phyloP scores from a whole-genome alignment of 169 alveolate species.

The Cyclospora cayetanensis region DNA sequence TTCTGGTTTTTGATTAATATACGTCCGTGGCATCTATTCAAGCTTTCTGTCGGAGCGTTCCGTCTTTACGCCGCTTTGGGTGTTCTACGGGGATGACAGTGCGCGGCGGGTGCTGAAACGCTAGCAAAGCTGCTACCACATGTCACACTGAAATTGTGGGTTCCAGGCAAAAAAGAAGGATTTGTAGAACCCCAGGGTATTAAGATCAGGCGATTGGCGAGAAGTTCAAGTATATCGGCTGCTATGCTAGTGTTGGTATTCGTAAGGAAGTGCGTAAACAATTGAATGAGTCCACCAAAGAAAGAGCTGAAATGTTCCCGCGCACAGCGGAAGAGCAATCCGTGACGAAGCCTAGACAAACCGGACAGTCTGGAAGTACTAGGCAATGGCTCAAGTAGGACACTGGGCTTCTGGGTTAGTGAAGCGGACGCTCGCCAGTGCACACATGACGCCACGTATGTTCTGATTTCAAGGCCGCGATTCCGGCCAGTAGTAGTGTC shows the following conservation, averaged over 20 bases:
- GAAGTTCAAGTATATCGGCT: not conserved
- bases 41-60: not conserved
- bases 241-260: not conserved
- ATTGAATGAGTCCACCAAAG: not conserved
- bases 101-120: not conserved
- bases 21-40: not conserved
- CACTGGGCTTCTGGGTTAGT: too few relatives aligned
- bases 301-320: too few relatives aligned
- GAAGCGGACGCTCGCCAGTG: too few relatives aligned
- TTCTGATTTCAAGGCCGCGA: too few relatives aligned
- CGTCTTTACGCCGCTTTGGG: not conserved
- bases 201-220: not conserved
- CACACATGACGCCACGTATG: too few relatives aligned
- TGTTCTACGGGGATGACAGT: not conserved
- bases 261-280: not conserved
- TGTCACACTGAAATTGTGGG: not conserved
- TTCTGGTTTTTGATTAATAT: too few relatives aligned
- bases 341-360: too few relatives aligned
- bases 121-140: not conserved
- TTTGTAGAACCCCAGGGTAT: not conserved
- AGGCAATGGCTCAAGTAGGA: too few relatives aligned
- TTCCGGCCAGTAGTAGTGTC: too few relatives aligned
- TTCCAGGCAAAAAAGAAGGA: not conserved
- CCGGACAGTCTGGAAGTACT: too few relatives aligned
- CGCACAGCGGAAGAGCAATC: too few relatives aligned